Conservation (phyloP, 352 stramenopile genomes). For the Pythium vanterpoolii region DNA sequence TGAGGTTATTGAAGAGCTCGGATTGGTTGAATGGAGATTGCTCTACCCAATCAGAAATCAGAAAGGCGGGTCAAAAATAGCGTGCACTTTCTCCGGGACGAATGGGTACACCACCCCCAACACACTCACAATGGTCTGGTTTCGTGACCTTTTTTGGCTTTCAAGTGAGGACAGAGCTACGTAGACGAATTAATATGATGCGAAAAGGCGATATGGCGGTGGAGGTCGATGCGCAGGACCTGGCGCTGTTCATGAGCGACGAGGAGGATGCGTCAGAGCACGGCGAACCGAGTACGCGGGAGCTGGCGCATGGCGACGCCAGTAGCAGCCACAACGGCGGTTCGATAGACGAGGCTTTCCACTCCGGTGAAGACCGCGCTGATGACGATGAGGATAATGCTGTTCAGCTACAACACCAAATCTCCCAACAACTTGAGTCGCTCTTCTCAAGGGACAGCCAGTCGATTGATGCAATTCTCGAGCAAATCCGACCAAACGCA, state of each 20-base stretch:
- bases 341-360: background rate
- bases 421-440: conserved; percentile 19
- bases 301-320: background rate
- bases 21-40: conserved; percentile 10
- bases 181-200: background rate
- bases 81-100: conserved; percentile 4
- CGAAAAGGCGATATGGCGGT: background rate
- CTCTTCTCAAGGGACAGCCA: background rate
- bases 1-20: background rate
- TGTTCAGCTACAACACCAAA: conserved; percentile 12
- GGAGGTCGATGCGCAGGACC: conserved; percentile 30
- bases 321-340: background rate
- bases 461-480: conserved; percentile 35
- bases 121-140: too few relatives aligned
- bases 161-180: background rate
- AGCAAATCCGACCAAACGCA: conserved; percentile 31
- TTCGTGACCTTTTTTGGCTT: background rate
- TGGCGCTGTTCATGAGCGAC: conserved; percentile 43
- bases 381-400: conserved; percentile 1
- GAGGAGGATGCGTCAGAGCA: conserved; percentile 25
- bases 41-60: conserved; percentile 2
- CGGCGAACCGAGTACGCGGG: conserved; percentile 6
- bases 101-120: conserved; percentile 5
- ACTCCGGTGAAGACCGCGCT: conserved; percentile 6
- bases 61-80: conserved; percentile 7